Percentiles rank a stretch among this genome's conserved stretches.
Evolutionary conservation across 2,329 filamentous ascomycete genomes (phyloP).

Genomic region (Fusarium sp.): DNA sequence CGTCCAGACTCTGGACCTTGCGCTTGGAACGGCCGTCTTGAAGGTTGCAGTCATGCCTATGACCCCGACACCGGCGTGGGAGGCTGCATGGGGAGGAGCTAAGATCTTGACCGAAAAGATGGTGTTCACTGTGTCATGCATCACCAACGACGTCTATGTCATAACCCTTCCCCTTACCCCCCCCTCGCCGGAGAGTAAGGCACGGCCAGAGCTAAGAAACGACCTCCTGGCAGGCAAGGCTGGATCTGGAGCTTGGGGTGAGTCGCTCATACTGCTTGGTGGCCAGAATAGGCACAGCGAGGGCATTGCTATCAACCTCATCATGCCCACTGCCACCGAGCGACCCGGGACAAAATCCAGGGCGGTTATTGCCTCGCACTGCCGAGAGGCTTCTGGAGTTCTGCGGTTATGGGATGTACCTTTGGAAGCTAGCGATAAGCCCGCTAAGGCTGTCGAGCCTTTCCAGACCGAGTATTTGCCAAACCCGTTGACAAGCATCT

Average conservation of each 20-base stretch:
- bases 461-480: constrained; percentile 73
- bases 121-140: constrained; percentile 72
- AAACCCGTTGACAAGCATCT: constrained; percentile 66
- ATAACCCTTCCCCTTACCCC: constrained; percentile 72
- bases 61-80: constrained; percentile 62
- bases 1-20: constrained; percentile 72
- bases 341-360: constrained; percentile 54
- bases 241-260: constrained; percentile 74
- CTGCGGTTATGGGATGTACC: constrained; percentile 71
- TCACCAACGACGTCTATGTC: constrained; percentile 68
- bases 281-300: constrained; percentile 68
- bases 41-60: constrained; percentile 70
- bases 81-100: constrained; percentile 61
- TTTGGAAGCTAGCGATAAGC: constrained; percentile 57
- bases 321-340: constrained; percentile 59
- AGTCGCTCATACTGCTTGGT: constrained; percentile 66
- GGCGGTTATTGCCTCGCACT: constrained; percentile 71
- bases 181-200: constrained; percentile 71
- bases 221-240: constrained; percentile 66
- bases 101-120: constrained; percentile 68
- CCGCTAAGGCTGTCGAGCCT: constrained; percentile 56
- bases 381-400: constrained; percentile 69
- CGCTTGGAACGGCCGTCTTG: constrained; percentile 67
- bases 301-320: constrained; percentile 68
- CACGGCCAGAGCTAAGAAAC: constrained; percentile 64